These are phyloP conservation scores for Trametes meyenii DNA, from an alignment of 768 basidiomycete genomes.

Conservation along the genomic window DNA sequence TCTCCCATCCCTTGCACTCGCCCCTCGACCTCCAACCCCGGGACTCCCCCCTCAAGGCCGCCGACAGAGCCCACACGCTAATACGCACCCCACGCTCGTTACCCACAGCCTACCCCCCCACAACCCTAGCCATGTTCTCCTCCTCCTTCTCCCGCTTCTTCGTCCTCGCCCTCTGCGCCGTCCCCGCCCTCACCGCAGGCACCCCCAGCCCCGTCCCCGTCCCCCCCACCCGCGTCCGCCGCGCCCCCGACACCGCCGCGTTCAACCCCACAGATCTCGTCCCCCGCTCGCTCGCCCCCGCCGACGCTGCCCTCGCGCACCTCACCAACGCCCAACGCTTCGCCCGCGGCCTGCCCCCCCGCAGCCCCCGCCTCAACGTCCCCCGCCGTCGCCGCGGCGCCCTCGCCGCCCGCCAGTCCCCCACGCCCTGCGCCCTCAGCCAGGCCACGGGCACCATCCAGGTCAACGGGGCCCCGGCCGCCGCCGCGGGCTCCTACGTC, in stretches of 20 bases:
- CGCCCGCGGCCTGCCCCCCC: constrained; percentile 25
- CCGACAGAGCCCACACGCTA: not conserved
- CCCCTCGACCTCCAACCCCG: not conserved
- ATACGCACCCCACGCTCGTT: not conserved
- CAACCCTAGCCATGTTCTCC: not conserved
- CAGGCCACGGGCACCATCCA: constrained; percentile 19
- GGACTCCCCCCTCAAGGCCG: not conserved
- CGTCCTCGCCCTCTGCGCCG: not conserved
- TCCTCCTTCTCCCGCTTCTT: not conserved
- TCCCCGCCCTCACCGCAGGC: constrained; percentile 2
- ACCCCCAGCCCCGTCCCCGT: constrained; percentile 1
- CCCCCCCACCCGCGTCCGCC: constrained; percentile 2
- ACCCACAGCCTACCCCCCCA: not conserved
- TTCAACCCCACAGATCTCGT: constrained; percentile 21
- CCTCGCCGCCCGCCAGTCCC: constrained; percentile 16
- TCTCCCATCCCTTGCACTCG: not conserved
- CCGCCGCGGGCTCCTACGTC: constrained; percentile 9
- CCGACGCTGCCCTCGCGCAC: not conserved
- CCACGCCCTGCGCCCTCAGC: constrained; percentile 3
- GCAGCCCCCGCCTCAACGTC: constrained; percentile 20
- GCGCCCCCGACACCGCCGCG: not conserved
- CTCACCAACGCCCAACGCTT: constrained; percentile 29
- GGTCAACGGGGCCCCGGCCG: constrained; percentile 7
- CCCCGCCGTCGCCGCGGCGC: constrained; percentile 7
- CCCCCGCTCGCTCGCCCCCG: constrained; percentile 13